Percentiles rank a stretch among this genome's conserved stretches.
These are phyloP conservation scores for Fusarium falciforme DNA, from an alignment of 2,329 filamentous ascomycete species.

Conservation along the genomic window DNA sequence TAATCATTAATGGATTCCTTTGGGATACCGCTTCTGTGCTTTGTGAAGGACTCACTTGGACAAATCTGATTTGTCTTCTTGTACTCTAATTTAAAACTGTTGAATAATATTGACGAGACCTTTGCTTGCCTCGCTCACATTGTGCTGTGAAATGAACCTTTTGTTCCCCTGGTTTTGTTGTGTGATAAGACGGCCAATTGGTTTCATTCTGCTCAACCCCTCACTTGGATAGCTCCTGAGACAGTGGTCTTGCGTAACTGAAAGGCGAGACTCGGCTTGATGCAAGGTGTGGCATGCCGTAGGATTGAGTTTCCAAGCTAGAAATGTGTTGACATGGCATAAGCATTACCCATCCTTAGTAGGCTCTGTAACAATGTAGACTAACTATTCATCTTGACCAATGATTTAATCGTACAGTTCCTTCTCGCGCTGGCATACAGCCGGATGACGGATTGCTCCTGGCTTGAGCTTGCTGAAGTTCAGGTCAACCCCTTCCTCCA, in stretches of 20 bases:
- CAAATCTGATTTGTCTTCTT: not conserved
- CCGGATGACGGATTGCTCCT: slow-evolving; percentile 36
- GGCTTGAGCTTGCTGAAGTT: slow-evolving; percentile 37
- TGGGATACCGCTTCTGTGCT: not conserved
- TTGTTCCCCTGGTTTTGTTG: too few relatives aligned
- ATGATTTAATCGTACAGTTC: slow-evolving; percentile 26
- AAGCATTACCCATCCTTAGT: not conserved
- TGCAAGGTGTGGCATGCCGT: not conserved
- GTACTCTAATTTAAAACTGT: not conserved
- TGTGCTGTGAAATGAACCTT: not conserved
- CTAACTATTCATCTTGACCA: not conserved
- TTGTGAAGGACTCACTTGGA: not conserved
- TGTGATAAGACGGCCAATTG: not conserved
- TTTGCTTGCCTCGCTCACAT: not conserved
- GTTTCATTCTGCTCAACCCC: not conserved
- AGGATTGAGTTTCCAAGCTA: not conserved
- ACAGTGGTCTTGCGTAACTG: not conserved
- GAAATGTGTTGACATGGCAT: not conserved
- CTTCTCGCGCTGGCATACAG: slow-evolving; percentile 39
- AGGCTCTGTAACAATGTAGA: not conserved
- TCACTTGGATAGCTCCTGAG: not conserved
- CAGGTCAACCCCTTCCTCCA: slow-evolving; percentile 36
- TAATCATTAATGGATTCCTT: not conserved
- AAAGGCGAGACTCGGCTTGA: not conserved
- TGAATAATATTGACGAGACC: not conserved